phyloP scores from a whole-genome alignment of 1,284 basidiomycete species.

The Papiliotrema laurentii region DNA sequence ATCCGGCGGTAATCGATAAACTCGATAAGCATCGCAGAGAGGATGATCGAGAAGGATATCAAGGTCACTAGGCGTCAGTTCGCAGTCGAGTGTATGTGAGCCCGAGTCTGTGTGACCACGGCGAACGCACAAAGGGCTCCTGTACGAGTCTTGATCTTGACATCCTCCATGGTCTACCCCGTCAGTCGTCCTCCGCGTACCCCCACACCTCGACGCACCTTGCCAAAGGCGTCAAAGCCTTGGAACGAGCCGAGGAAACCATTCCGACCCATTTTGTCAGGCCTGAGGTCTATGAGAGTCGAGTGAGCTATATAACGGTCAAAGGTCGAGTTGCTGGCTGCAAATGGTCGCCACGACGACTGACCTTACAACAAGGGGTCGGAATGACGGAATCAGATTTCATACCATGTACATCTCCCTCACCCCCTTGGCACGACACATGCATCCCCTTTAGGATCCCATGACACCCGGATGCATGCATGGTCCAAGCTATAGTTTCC shows the following conservation, averaged over 20 bases:
- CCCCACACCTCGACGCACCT: conserved; percentile 57
- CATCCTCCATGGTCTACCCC: conserved; percentile 86
- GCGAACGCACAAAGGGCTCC: conserved; percentile 73
- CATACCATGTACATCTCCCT: no score
- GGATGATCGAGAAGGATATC: conserved; percentile 83
- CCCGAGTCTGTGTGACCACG: not conserved
- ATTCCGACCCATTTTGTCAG: conserved; percentile 49
- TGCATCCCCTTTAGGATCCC: no score
- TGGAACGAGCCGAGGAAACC: conserved; percentile 45
- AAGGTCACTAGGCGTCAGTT: conserved; percentile 72
- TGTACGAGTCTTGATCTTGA: conserved; percentile 92
- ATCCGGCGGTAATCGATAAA: conserved; percentile 92
- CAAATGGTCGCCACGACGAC: no score
- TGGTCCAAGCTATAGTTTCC: not conserved
- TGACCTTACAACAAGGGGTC: no score
- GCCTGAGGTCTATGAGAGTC: no score
- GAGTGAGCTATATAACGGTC: no score
- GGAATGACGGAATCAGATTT: no score
- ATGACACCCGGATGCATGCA: not conserved
- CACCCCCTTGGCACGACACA: no score
- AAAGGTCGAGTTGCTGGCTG: no score
- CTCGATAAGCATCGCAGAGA: conserved; percentile 86
- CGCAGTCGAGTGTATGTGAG: not conserved
- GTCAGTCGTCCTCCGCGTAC: no score
- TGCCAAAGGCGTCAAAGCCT: conserved; percentile 91